These are phyloP conservation scores for Fusarium papillatum DNA, from an alignment of 2,329 filamentous ascomycete species.

Conservation along the genomic window DNA sequence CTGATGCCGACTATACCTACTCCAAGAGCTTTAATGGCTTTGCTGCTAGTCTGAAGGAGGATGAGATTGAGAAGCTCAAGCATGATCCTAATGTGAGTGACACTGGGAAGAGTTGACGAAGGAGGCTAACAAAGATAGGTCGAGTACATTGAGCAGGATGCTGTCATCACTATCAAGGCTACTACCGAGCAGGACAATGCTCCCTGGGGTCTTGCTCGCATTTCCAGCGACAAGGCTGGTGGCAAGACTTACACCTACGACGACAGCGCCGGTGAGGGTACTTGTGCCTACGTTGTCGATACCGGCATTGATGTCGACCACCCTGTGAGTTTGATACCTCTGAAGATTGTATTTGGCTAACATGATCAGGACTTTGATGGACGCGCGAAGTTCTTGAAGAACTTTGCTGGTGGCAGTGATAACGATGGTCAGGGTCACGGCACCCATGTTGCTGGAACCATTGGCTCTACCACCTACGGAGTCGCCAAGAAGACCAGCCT, in stretches of 20 bases:
- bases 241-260: conserved; percentile 55
- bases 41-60: conserved; percentile 42
- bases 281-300: conserved; percentile 62
- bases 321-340: conserved; percentile 44
- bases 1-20: conserved; percentile 49
- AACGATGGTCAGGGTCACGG: conserved; percentile 56
- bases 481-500: conserved; percentile 59
- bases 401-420: conserved; percentile 42
- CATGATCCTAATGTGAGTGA: conserved; percentile 42
- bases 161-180: conserved; percentile 44
- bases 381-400: conserved; percentile 49
- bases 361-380: conserved; percentile 48
- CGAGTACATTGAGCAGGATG: conserved; percentile 56
- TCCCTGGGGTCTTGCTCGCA: conserved; percentile 55
- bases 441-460: conserved; percentile 53
- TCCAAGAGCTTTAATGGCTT: conserved; percentile 44
- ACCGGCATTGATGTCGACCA: conserved; percentile 57
- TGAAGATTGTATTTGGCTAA: not conserved
- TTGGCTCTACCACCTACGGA: conserved; percentile 50
- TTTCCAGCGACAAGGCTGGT: conserved; percentile 51
- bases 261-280: conserved; percentile 54
- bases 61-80: conserved; percentile 43
- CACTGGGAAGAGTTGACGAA: too few relatives aligned
- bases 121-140: conserved; percentile 40
- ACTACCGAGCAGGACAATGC: conserved; percentile 51